Percentiles rank a stretch among this genome's conserved stretches.
phyloP scores from a whole-genome alignment of 805 yeast genomes.

The Starmerella khaoyaiensis region DNA sequence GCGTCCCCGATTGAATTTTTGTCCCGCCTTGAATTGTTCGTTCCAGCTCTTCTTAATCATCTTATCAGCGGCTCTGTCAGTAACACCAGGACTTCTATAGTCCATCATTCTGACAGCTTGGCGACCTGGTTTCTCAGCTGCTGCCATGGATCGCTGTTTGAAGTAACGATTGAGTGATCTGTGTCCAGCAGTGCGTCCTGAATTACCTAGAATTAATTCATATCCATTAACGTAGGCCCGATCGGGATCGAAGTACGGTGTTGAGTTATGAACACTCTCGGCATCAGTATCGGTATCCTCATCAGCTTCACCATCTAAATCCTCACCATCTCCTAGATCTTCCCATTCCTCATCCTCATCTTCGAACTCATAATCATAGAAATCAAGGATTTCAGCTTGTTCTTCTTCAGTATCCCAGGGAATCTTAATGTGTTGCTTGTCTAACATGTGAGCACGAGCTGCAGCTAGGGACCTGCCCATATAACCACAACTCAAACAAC shows the following conservation, averaged over 20 bases:
- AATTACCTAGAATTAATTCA: constrained; percentile 56
- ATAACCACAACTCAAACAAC: constrained; percentile 70
- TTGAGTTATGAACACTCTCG: constrained; percentile 24
- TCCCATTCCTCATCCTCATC: constrained; percentile 30
- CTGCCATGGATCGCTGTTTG: constrained; percentile 49
- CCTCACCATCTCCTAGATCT: constrained; percentile 25
- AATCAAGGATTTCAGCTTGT: constrained; percentile 58
- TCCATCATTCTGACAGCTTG: constrained; percentile 51
- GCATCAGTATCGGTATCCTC: constrained; percentile 17
- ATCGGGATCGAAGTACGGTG: constrained; percentile 16
- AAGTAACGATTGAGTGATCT: constrained; percentile 58
- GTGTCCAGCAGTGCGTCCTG: constrained; percentile 69
- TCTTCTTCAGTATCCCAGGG: constrained; percentile 80
- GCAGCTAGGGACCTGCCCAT: constrained; percentile 78
- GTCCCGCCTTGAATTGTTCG: constrained; percentile 38
- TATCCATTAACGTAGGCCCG: constrained; percentile 41
- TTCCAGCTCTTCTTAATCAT: constrained; percentile 51
- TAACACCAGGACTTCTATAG: constrained; percentile 39
- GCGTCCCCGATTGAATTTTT: constrained; percentile 36
- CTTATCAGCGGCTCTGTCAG: constrained; percentile 26
- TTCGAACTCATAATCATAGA: constrained; percentile 72
- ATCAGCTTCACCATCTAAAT: constrained; percentile 23
- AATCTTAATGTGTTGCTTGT: constrained; percentile 75
- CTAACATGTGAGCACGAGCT: constrained; percentile 74
- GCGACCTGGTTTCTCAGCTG: constrained; percentile 46